These are phyloP conservation scores for Alternaria ventricosa DNA, from an alignment of 2,329 filamentous ascomycete species.

Conservation along the genomic window DNA sequence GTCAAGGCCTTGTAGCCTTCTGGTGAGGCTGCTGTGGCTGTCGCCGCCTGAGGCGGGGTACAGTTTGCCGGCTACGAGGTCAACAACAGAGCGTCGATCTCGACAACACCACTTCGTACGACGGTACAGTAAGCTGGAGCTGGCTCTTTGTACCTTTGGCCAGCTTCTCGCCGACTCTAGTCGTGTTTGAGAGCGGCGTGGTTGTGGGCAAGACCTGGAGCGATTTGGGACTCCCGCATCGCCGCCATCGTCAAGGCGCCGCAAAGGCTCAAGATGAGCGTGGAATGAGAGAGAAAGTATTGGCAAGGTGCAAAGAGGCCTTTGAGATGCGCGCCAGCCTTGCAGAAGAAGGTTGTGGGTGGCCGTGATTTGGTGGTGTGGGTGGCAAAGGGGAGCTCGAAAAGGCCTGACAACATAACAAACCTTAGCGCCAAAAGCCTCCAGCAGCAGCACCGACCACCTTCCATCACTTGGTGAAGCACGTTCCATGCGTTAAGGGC, in stretches of 20 bases:
- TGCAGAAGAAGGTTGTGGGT: neutral
- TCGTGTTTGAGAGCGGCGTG: neutral
- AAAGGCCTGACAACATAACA: constrained; percentile 1
- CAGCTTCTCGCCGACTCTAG: neutral
- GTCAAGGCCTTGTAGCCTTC: neutral
- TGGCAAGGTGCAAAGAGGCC: neutral
- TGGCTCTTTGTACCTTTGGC: neutral
- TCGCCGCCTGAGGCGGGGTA: neutral
- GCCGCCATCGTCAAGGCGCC: neutral
- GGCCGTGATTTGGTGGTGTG: constrained; percentile 2
- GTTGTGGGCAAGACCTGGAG: neutral
- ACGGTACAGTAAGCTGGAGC: neutral
- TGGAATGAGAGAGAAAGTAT: neutral
- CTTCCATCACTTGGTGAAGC: neutral
- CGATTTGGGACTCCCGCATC: neutral
- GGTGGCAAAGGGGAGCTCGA: neutral
- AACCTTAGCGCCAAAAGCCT: neutral
- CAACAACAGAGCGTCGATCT: neutral
- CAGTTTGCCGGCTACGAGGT: neutral
- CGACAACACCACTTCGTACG: neutral
- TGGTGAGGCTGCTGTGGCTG: neutral
- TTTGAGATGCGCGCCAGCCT: neutral
- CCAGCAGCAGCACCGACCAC: neutral
- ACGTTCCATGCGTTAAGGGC: neutral
- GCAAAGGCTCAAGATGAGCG: neutral